These are phyloP conservation scores for Xylariales sp. DNA, from an alignment of 2,329 filamentous ascomycete genomes.

Conservation along the genomic window DNA sequence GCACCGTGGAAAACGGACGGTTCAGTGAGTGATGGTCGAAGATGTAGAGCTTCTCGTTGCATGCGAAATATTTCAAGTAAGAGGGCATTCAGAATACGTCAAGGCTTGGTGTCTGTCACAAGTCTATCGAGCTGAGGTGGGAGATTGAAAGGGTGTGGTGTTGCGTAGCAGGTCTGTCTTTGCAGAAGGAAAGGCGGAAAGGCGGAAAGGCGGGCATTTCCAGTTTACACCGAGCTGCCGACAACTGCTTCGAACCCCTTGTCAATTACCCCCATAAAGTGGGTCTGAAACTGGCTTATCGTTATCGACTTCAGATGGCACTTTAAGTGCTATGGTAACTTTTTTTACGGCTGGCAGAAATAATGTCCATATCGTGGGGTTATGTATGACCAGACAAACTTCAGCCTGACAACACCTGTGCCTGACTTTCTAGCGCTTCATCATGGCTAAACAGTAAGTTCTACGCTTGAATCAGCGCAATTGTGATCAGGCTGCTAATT, in stretches of 20 bases:
- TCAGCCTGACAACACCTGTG: no score
- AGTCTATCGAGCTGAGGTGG: constrained; percentile 1
- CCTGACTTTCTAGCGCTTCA: no score
- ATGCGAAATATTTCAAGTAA: background rate
- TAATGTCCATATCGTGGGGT: no score
- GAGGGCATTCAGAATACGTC: background rate
- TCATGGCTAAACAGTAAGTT: background rate
- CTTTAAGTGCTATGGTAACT: no score
- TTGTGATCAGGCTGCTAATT: background rate
- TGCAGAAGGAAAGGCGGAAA: no score
- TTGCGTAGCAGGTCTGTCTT: constrained; percentile 4
- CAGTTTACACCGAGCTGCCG: constrained; percentile 5
- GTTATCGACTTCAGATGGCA: constrained; percentile 1
- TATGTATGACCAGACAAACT: no score
- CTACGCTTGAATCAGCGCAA: no score
- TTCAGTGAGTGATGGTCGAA: no score
- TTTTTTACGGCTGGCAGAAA: no score
- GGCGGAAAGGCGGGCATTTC: constrained; percentile 7
- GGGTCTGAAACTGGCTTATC: constrained; percentile 2
- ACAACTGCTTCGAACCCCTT: background rate
- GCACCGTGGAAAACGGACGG: no score
- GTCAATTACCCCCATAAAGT: background rate
- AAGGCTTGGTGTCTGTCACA: background rate
- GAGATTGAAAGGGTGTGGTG: constrained; percentile 1
- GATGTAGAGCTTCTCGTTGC: background rate